These are phyloP conservation scores for Allium fistulosum DNA, from an alignment of 106 monocot species.

Conservation along the genomic window DNA sequence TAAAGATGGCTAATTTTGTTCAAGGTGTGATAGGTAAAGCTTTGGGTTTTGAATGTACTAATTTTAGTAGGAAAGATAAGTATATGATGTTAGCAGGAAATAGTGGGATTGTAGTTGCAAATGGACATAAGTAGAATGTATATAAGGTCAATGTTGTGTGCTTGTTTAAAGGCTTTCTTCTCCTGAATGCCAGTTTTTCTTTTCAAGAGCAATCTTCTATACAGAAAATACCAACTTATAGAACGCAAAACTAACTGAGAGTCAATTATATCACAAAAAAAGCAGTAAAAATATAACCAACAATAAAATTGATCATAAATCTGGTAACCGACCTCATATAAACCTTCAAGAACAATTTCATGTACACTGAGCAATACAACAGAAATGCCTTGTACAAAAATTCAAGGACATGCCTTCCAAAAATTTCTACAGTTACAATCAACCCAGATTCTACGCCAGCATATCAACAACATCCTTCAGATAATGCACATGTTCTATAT, in stretches of 20 bases:
- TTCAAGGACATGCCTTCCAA: too few relatives aligned
- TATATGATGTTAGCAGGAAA: slow-evolving; percentile 76
- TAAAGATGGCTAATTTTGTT: slow-evolving; percentile 52
- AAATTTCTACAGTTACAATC: background rate
- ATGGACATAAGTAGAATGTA: background rate
- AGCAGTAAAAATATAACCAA: too few relatives aligned
- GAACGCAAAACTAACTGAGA: too few relatives aligned
- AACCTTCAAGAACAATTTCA: too few relatives aligned
- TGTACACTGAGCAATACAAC: too few relatives aligned
- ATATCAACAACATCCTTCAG: background rate
- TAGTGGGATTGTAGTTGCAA: slow-evolving; percentile 32
- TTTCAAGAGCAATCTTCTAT: background rate
- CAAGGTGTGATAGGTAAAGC: slow-evolving; percentile 50
- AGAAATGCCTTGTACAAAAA: too few relatives aligned
- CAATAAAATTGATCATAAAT: too few relatives aligned
- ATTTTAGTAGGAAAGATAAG: slow-evolving; percentile 70
- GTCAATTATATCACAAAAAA: too few relatives aligned
- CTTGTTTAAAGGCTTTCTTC: background rate
- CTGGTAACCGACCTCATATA: too few relatives aligned
- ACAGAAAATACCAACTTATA: too few relatives aligned
- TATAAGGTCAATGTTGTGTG: too few relatives aligned
- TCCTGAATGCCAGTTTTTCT: background rate
- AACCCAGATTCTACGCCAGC: background rate
- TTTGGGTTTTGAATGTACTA: slow-evolving; percentile 53
- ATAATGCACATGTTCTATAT: background rate